A percentile compares a stretch with the other conserved stretches of the same genome.
phyloP scores from a whole-genome alignment of 208 protist genomes.

The Trypanosoma cruzi region DNA sequence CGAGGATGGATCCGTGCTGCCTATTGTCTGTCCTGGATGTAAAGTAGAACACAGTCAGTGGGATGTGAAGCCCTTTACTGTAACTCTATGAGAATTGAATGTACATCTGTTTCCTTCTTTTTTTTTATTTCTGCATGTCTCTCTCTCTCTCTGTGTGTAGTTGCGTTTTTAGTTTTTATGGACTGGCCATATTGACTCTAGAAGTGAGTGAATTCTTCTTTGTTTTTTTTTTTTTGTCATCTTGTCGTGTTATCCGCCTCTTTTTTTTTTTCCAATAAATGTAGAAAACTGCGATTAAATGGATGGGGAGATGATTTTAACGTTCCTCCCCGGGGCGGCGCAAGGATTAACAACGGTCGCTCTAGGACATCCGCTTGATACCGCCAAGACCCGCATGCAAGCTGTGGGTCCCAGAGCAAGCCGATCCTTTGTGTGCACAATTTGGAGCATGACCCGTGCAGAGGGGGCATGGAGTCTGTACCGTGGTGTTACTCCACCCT shows the following conservation, averaged over 20 bases:
- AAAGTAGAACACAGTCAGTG: constrained; percentile 69
- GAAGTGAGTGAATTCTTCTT: background rate
- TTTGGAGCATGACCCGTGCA: constrained; percentile 50
- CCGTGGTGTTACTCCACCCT: constrained; percentile 71
- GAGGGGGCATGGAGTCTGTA: constrained; percentile 83
- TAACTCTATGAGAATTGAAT: background rate
- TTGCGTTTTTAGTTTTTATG: background rate
- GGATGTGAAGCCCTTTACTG: constrained; percentile 53
- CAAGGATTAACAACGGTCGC: constrained; percentile 71
- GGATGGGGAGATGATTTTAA: constrained; percentile 24
- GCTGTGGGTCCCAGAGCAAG: constrained; percentile 49
- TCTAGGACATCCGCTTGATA: constrained; percentile 89
- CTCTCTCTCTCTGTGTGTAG: background rate
- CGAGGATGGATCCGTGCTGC: constrained; percentile 54
- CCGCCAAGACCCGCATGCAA: constrained; percentile 91
- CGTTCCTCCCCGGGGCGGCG: constrained; percentile 76
- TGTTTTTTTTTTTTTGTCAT: background rate
- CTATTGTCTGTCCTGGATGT: constrained; percentile 83
- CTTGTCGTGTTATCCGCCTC: constrained; percentile 13
- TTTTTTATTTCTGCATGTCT: background rate
- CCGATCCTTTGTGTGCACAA: constrained; percentile 48
- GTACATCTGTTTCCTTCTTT: background rate
- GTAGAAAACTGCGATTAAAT: constrained; percentile 10
- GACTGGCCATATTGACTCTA: too few relatives aligned
- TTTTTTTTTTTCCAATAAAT: background rate